Base-by-base conservation (phyloP, 2,329 filamentous ascomycete genomes). In the Aspergillus brunneoviolaceus region DNA sequence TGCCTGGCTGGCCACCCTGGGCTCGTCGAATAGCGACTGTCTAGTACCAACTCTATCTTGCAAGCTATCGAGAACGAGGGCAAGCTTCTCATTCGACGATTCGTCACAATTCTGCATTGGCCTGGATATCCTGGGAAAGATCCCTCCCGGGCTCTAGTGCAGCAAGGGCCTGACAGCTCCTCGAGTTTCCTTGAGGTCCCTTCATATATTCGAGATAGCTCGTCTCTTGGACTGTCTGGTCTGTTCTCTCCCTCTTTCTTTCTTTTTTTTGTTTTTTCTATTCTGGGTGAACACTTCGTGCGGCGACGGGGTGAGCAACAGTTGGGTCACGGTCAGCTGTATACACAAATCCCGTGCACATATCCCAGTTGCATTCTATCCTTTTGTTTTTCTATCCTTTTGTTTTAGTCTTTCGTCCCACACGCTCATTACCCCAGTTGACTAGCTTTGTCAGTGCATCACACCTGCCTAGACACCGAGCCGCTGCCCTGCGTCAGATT, bases 41-140 rank as follows among this genome's bases (percentile, higher is more conserved):
- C 60, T 68, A 64, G 61, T 64, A 59, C 57, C 63, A 67, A 65
- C 63, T 64, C 58, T 67, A 67, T 68, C 62, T 54, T 48, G 55
- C 60, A 62, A 65, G 63, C 63, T 65, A 68, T 66, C 63, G 60
- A 60, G 66, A 65, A 63, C 59, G 62, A 63, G 62, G 39, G 53
- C 27, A 49, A 48, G 42, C 55, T 58, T 53, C 49, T 61, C 51
- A 61, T 65, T 66, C 60, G 61, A 58, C 54, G 39, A 57, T 65
- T 63, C 56, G 55, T 50, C 53, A 12, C 39, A 45, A 35, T 45
- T 54, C 54, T 54, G 48, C 61, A 63, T 59, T 49, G 60, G 21
- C 47, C 31, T 53, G 57, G 57, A 61, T 52, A 54, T 48, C 48
- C 31, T 60, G 25, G 49, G 54, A 62, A 52, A 57, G 63, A 57